Evolutionary conservation across 1,139 yeast genomes (phyloP), one percentile per base, ranked within the genome.

Genomic region (Saccharomycopsis hybrid): DNA sequence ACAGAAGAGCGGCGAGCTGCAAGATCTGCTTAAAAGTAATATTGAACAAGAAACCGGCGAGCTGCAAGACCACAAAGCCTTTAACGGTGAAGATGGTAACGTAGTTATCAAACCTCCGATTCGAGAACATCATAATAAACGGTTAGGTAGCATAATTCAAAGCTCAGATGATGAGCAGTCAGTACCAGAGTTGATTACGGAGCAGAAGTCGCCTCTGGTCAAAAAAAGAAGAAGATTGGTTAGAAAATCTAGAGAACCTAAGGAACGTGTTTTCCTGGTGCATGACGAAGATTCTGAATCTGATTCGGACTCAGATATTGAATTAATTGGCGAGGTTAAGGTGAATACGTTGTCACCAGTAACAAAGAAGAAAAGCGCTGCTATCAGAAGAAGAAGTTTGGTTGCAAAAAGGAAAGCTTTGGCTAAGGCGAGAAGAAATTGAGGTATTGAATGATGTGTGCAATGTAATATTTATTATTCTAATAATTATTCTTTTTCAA

Each of bases 251-350:
- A 18, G 18, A 18, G 18, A 18, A 18, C 18, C 18, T 18, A 18
- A 18, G 18, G 18, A 18, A 18, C 18, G 18, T 18, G 18, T 18
- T 18, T 18, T 18, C 18, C 18, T 18, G 18, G 18, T 18, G 18
- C 18, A 18, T 18, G 18, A 18, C 18, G 18, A 18, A 18, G 18
- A 18, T 9, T n/a, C 39, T 11, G 39, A 5, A 36, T 8, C 24
- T 9, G 27, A 24, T 13, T 33, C 40, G 25, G 46, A 43, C 37
- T 33, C 40, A n/a, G 46, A 43, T 35, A 28, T 43, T 28, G 46
- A 43, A 24, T 35, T 43, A 27, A 37, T 43, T 35, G 46, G 46
- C 18, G 46, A 43, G 29, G 46, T 43, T 4, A 37, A 37, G 2
- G 36, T 32, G 3, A 42, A 42, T 9, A 42, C 38, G 35, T 32